phyloP scores from a whole-genome alignment of 805 yeast genomes.

The Deakozyma indianensis region DNA sequence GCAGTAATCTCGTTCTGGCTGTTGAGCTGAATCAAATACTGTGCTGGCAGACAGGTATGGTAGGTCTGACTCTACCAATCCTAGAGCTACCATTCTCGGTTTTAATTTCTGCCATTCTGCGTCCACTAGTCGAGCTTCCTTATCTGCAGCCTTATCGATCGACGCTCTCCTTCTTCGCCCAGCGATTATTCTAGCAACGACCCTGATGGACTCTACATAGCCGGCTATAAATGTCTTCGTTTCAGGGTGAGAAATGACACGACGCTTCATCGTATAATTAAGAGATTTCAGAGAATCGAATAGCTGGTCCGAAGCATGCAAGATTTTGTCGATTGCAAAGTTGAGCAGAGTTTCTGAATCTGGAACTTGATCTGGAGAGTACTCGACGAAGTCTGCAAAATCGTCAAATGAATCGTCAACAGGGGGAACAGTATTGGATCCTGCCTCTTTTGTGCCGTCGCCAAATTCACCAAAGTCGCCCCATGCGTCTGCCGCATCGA shows the following conservation, averaged over 20 bases:
- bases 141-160: slow-evolving; percentile 7
- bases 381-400: slow-evolving; percentile 40
- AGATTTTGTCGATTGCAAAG: slow-evolving; percentile 11
- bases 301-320: slow-evolving; percentile 8
- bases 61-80: slow-evolving; percentile 3
- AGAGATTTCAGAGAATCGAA: slow-evolving; percentile 10
- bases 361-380: slow-evolving; percentile 15
- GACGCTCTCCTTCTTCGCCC: slow-evolving; percentile 11
- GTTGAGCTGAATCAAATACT: slow-evolving; percentile 3
- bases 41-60: slow-evolving; percentile 8
- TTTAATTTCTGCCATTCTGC: slow-evolving; percentile 10
- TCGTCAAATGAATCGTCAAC: slow-evolving; percentile 30
- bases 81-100: slow-evolving; percentile 8
- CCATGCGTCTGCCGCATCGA: background rate
- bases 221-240: slow-evolving; percentile 11
- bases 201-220: slow-evolving; percentile 9
- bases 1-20: slow-evolving; percentile 5
- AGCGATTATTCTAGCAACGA: slow-evolving; percentile 13
- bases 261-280: slow-evolving; percentile 9
- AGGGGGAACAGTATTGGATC: background rate
- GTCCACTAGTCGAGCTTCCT: slow-evolving; percentile 11
- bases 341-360: slow-evolving; percentile 16
- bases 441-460: background rate
- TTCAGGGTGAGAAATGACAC: slow-evolving; percentile 12
- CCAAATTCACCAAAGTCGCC: background rate